Conservation (phyloP, 768 basidiomycete genomes). For the Mycena vitilis region DNA sequence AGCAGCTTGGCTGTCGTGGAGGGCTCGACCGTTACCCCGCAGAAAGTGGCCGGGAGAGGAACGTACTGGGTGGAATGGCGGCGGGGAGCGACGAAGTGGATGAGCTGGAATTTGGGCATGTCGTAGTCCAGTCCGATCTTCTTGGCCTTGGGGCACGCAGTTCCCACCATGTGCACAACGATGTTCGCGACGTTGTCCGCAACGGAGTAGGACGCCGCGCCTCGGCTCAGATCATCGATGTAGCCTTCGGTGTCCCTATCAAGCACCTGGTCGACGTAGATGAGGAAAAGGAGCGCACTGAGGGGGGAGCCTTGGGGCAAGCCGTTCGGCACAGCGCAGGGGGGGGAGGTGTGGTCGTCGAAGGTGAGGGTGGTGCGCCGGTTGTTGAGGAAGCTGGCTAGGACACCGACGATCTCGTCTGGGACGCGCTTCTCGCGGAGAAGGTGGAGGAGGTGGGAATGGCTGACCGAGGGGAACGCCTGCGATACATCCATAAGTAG, state of each 20-base stretch:
- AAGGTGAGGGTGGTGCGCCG: slow-evolving; percentile 12
- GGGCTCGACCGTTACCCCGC: no score
- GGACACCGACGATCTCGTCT: not conserved
- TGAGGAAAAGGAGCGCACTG: slow-evolving; percentile 13
- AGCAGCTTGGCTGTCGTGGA: no score
- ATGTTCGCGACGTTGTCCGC: no score
- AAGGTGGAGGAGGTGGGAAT: not conserved
- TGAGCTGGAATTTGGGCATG: no score
- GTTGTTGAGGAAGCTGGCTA: slow-evolving; percentile 1
- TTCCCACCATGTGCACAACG: no score
- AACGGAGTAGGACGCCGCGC: no score
- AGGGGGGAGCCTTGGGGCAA: slow-evolving; percentile 16
- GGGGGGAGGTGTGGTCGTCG: slow-evolving; percentile 8
- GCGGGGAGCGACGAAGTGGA: no score
- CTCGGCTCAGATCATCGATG: not conserved
- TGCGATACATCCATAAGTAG: not conserved
- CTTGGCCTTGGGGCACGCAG: no score
- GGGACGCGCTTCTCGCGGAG: not conserved
- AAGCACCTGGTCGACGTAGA: slow-evolving; percentile 1
- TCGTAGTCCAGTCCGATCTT: no score
- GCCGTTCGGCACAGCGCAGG: not conserved
- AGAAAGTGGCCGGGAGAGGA: no score
- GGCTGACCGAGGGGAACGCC: not conserved
- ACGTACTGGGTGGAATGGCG: no score
- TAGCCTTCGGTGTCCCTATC: not conserved